A percentile compares a stretch with the other conserved stretches of the same genome.
Evolutionary conservation across 164 flowering plant genomes (phyloP).

Genomic region (Saururus chinensis): DNA sequence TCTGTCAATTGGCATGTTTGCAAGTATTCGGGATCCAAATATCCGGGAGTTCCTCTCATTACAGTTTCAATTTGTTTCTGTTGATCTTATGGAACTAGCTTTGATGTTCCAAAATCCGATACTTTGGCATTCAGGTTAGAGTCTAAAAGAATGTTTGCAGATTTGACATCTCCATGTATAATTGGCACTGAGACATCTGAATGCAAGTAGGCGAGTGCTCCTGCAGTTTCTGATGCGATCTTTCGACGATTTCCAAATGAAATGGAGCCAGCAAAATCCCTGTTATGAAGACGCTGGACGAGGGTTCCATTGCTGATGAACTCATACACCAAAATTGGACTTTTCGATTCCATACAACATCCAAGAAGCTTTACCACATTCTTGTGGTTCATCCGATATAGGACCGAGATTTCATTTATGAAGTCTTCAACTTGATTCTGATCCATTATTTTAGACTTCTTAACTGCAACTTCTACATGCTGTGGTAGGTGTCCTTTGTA

Average conservation of each 20-base stretch:
- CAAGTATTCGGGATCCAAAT: constrained; percentile 5
- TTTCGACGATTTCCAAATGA: constrained; percentile 28
- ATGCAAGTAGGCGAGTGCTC: constrained; percentile 35
- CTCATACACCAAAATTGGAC: constrained; percentile 43
- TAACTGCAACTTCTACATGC: constrained; percentile 26
- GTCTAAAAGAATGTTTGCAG: constrained; percentile 35
- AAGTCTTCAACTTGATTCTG: constrained; percentile 32
- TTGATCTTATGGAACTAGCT: constrained; percentile 22
- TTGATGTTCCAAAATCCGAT: constrained; percentile 38
- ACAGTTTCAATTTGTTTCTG: background rate
- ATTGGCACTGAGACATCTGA: constrained; percentile 31
- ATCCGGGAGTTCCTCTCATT: background rate
- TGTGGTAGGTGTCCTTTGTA: constrained; percentile 24
- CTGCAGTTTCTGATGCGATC: constrained; percentile 40
- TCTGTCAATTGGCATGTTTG: constrained; percentile 2
- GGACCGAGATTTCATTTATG: constrained; percentile 35
- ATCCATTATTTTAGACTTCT: constrained; percentile 34
- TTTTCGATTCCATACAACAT: constrained; percentile 35
- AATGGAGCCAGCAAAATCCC: background rate
- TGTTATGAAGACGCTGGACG: constrained; percentile 22
- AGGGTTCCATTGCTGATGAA: constrained; percentile 38
- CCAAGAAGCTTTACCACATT: constrained; percentile 37
- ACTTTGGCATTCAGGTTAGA: constrained; percentile 27
- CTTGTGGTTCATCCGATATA: constrained; percentile 38
- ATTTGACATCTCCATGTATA: constrained; percentile 35